Evolutionary conservation across 306 rosid genomes (phyloP).

Genomic region (Ochetophila trinervis): DNA sequence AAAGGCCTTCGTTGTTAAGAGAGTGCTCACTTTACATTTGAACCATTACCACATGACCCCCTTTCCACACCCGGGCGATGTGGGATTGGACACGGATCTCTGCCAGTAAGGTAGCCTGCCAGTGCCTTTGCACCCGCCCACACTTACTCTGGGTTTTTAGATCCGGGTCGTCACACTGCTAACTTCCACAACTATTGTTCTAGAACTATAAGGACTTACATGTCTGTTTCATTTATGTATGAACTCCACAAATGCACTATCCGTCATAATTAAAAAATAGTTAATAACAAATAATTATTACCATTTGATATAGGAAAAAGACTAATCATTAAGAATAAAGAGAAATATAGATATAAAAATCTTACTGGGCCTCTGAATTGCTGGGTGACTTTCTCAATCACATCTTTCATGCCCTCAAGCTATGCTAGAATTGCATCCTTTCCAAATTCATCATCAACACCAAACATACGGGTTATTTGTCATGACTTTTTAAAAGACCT

Average conservation of each 20-base stretch:
- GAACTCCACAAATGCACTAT: neutral
- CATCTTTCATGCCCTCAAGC: constrained; percentile 96
- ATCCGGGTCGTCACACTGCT: too few relatives aligned
- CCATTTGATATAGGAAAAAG: neutral
- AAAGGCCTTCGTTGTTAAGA: too few relatives aligned
- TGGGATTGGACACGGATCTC: too few relatives aligned
- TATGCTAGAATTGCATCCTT: constrained; percentile 90
- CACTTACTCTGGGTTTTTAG: too few relatives aligned
- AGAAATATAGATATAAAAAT: neutral
- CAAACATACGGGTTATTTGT: constrained; percentile 90
- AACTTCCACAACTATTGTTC: neutral
- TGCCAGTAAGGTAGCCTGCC: too few relatives aligned
- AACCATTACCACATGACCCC: too few relatives aligned
- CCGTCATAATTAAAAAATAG: neutral
- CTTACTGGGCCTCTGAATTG: constrained; percentile 97
- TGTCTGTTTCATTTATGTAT: neutral
- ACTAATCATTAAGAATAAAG: neutral
- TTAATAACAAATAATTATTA: neutral
- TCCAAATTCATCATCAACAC: constrained; percentile 89
- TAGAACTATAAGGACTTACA: neutral
- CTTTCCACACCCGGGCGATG: too few relatives aligned
- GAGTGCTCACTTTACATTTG: too few relatives aligned
- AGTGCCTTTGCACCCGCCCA: too few relatives aligned
- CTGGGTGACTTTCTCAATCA: constrained; percentile 86
- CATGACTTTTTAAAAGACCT: constrained; percentile 9